A percentile compares a stretch with the other conserved stretches of the same genome.
Evolutionary conservation across 2,329 filamentous ascomycete species (phyloP).

Genomic region (Epicoccum sorghinum): DNA sequence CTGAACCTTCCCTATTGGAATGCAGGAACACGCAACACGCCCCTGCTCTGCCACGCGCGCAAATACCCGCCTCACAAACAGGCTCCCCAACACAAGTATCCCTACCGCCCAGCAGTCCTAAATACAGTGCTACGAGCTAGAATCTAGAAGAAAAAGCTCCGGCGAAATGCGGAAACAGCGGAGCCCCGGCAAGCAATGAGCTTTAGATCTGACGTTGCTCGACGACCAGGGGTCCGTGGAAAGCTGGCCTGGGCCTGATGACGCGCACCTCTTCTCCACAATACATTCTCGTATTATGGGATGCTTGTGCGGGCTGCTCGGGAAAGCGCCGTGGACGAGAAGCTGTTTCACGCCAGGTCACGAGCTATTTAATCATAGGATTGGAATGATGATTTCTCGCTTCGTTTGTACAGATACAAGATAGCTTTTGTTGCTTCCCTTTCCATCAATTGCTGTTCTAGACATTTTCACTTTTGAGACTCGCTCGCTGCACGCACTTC

Average conservation of each 20-base stretch:
- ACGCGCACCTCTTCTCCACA: conserved; percentile 15
- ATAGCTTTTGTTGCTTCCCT: not conserved
- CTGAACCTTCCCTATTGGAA: conserved; percentile 5
- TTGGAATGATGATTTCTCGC: not conserved
- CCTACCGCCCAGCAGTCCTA: conserved; percentile 8
- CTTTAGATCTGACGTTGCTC: conserved; percentile 12
- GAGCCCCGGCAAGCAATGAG: conserved; percentile 5
- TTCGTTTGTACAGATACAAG: conserved; percentile 5
- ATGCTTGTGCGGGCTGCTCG: conserved; percentile 13
- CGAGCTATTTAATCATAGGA: too few species aligned
- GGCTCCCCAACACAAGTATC: conserved; percentile 4
- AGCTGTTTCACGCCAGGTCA: conserved; percentile 7
- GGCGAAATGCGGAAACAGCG: conserved; percentile 6
- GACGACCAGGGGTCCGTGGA: not conserved
- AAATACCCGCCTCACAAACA: conserved; percentile 9
- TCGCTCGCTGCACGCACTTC: not conserved
- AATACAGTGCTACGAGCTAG: conserved; percentile 2
- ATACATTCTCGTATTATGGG: conserved; percentile 2
- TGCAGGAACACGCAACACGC: conserved; percentile 19
- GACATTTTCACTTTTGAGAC: not conserved
- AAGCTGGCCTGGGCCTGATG: conserved; percentile 3
- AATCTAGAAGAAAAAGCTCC: conserved; percentile 11
- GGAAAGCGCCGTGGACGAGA: not conserved
- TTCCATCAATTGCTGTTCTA: not conserved
- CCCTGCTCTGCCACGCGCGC: not conserved